These are phyloP conservation scores for Dichotomopilus funicola DNA, from an alignment of 2,329 filamentous ascomycete genomes.

Conservation along the genomic window DNA sequence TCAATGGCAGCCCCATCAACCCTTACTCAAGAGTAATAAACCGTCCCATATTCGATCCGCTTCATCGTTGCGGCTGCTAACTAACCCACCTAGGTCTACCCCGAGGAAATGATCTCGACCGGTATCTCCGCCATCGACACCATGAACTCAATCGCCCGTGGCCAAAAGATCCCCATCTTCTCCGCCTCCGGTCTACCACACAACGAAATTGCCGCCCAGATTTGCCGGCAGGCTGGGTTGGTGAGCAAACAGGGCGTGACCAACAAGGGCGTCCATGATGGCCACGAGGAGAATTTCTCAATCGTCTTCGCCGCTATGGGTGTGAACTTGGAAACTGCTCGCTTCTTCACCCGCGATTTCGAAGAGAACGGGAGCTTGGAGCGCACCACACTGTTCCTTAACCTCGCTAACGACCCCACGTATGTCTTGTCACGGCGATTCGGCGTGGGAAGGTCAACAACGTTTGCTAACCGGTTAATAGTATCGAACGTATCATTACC, in stretches of 20 bases:
- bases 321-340: slow-evolving; percentile 98
- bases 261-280: slow-evolving; percentile 93
- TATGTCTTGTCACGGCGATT: slow-evolving; percentile 40
- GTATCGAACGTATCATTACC: slow-evolving; percentile 99
- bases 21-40: slow-evolving; percentile 81
- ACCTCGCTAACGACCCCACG: slow-evolving; percentile 98
- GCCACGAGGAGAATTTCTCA: slow-evolving; percentile 98
- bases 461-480: slow-evolving; percentile 32
- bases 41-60: not conserved
- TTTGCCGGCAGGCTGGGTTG: slow-evolving; percentile 92
- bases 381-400: slow-evolving; percentile 94
- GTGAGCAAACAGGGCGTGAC: slow-evolving; percentile 71
- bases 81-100: slow-evolving; percentile 64
- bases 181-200: slow-evolving; percentile 96
- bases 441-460: not conserved
- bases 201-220: slow-evolving; percentile 98
- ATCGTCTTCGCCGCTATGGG: slow-evolving; percentile 99
- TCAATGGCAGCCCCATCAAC: slow-evolving; percentile 98
- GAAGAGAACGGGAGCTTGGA: slow-evolving; percentile 99
- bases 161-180: slow-evolving; percentile 99
- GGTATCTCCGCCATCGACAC: slow-evolving; percentile 99
- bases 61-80: slow-evolving; percentile 16
- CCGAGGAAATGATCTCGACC: slow-evolving; percentile 99
- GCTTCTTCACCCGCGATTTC: slow-evolving; percentile 98
- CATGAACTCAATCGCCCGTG: slow-evolving; percentile 96